These are phyloP conservation scores for Colletotrichum neosansevieriae DNA, from an alignment of 2,329 filamentous ascomycete genomes.

Conservation along the genomic window DNA sequence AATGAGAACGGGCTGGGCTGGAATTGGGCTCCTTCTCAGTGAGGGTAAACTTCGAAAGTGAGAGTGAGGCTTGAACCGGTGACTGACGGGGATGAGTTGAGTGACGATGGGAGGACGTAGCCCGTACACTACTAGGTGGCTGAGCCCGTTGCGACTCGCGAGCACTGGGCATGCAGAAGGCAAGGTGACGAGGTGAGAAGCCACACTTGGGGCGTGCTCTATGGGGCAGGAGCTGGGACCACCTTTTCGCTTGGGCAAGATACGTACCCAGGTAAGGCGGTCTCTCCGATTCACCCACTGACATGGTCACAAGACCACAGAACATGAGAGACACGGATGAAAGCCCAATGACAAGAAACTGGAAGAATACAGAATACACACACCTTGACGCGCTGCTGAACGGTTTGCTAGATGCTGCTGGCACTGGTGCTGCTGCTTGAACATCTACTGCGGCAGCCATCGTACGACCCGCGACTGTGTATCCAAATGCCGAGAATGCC, in stretches of 20 bases:
- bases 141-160: constrained; percentile 15
- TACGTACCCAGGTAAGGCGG: constrained; percentile 5
- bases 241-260: not conserved
- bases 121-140: constrained; percentile 25
- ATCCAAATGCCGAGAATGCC: not conserved
- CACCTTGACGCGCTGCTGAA: constrained; percentile 20
- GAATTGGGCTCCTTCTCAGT: not conserved
- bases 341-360: not conserved
- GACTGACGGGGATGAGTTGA: not conserved
- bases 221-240: constrained; percentile 24
- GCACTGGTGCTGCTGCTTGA: not conserved
- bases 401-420: not conserved
- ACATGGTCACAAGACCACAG: not conserved
- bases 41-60: too few species aligned
- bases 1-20: constrained; percentile 16
- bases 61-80: constrained; percentile 29
- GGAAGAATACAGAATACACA: not conserved
- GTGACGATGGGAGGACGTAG: constrained; percentile 20
- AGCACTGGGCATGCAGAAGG: not conserved
- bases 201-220: constrained; percentile 26
- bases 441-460: constrained; percentile 33
- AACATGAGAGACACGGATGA: not conserved
- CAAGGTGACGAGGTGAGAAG: constrained; percentile 24
- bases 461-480: constrained; percentile 2
- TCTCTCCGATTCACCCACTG: not conserved